Percentiles rank a stretch among this genome's conserved stretches.
phyloP scores from a whole-genome alignment of 2,329 filamentous ascomycete genomes.

The Ophiostoma quercus region DNA sequence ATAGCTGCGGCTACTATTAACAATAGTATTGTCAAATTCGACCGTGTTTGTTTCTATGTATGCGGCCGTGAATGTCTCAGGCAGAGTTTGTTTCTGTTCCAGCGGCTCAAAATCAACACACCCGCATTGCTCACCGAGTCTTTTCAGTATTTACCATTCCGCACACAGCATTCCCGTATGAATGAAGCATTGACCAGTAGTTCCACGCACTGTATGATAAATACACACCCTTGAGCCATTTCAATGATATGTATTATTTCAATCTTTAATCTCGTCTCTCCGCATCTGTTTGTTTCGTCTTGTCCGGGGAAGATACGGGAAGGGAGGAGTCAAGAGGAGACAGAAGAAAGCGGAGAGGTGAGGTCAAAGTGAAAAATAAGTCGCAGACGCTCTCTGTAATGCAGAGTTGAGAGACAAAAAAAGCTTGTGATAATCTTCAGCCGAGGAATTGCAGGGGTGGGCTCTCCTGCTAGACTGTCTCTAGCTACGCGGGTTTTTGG shows the following conservation, averaged over 20 bases:
- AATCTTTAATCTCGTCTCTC: background rate
- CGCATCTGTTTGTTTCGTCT: background rate
- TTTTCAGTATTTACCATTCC: constrained; percentile 1
- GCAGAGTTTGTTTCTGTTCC: too few species aligned
- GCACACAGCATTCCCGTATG: background rate
- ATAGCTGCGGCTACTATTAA: background rate
- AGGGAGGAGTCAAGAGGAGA: background rate
- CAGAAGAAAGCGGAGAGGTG: background rate
- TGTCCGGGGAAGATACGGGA: background rate
- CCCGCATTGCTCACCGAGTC: background rate
- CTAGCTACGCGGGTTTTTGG: background rate
- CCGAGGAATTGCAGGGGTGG: background rate
- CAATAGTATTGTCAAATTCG: background rate
- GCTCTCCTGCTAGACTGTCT: background rate
- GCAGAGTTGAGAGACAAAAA: background rate
- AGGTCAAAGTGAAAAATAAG: background rate
- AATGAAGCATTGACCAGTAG: background rate
- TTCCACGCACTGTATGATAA: constrained; percentile 4
- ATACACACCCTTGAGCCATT: background rate
- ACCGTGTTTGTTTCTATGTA: background rate
- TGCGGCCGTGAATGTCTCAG: background rate
- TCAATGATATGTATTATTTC: background rate
- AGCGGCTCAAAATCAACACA: background rate
- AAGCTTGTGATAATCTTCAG: constrained; percentile 8
- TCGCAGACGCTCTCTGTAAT: background rate